These are phyloP conservation scores for Rubus idaeus DNA, from an alignment of 306 rosid genomes.

Conservation along the genomic window DNA sequence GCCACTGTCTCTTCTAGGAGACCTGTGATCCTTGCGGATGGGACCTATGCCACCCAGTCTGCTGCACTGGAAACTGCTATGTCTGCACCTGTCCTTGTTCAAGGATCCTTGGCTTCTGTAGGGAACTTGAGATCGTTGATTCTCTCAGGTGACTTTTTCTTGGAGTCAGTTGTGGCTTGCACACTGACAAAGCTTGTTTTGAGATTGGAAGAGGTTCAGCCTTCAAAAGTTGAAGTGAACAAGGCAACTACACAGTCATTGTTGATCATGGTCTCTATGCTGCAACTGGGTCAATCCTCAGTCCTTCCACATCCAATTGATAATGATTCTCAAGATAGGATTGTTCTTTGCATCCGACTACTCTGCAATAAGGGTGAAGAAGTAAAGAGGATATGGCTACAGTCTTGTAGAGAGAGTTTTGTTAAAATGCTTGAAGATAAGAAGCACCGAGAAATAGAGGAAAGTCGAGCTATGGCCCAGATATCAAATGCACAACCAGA, in stretches of 20 bases:
- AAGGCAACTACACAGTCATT: slow-evolving; percentile 57
- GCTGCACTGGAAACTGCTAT: slow-evolving; percentile 92
- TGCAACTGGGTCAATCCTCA: slow-evolving; percentile 88
- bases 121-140: slow-evolving; percentile 91
- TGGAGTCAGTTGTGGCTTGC: slow-evolving; percentile 85
- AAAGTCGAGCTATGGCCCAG: slow-evolving; percentile 80
- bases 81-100: slow-evolving; percentile 81
- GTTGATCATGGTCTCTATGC: slow-evolving; percentile 79
- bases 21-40: slow-evolving; percentile 94
- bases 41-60: slow-evolving; percentile 99
- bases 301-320: slow-evolving; percentile 87
- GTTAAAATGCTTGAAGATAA: slow-evolving; percentile 95
- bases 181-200: slow-evolving; percentile 83
- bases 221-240: slow-evolving; percentile 79
- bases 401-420: slow-evolving; percentile 89
- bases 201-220: slow-evolving; percentile 92
- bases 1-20: slow-evolving; percentile 81
- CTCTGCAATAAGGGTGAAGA: slow-evolving; percentile 75
- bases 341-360: slow-evolving; percentile 74
- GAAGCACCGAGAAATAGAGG: slow-evolving; percentile 83
- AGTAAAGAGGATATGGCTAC: slow-evolving; percentile 77
- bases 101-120: slow-evolving; percentile 67
- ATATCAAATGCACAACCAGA: slow-evolving; percentile 92
- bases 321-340: slow-evolving; percentile 81
- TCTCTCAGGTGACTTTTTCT: slow-evolving; percentile 94